Evolutionary conservation across 768 basidiomycete genomes (phyloP).

Genomic region (Phaeolepiota aurea): DNA sequence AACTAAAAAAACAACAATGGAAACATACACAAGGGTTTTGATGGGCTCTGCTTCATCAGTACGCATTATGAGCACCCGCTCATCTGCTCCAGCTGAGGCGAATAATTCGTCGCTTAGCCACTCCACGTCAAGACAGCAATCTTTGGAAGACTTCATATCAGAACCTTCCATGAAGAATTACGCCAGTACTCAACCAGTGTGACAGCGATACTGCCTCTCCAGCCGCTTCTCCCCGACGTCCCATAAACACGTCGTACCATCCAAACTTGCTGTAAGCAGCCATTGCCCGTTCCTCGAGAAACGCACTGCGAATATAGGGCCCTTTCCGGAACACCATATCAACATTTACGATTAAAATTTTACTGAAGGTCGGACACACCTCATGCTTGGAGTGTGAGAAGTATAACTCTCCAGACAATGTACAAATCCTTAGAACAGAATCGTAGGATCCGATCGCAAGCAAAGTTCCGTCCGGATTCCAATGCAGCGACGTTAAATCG

Average conservation of each 20-base stretch:
- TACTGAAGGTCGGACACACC: slow-evolving; percentile 32
- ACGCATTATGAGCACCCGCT: slow-evolving; percentile 50
- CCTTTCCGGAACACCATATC: slow-evolving; percentile 40
- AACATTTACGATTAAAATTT: slow-evolving; percentile 11
- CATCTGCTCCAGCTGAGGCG: slow-evolving; percentile 68
- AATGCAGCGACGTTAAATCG: slow-evolving; percentile 72
- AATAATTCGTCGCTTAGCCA: slow-evolving; percentile 70
- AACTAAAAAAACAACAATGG: slow-evolving; percentile 1
- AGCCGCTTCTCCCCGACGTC: slow-evolving; percentile 56
- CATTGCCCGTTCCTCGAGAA: slow-evolving; percentile 71
- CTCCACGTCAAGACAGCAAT: slow-evolving; percentile 74
- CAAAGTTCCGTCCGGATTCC: slow-evolving; percentile 66
- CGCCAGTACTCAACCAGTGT: slow-evolving; percentile 41
- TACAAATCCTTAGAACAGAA: slow-evolving; percentile 59
- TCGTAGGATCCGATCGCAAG: slow-evolving; percentile 79
- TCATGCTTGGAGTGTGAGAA: slow-evolving; percentile 57
- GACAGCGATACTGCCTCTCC: slow-evolving; percentile 54
- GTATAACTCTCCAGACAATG: slow-evolving; percentile 51
- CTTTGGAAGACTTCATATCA: slow-evolving; percentile 13
- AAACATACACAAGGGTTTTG: slow-evolving; percentile 52
- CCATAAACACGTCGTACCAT: slow-evolving; percentile 75
- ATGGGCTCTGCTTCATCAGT: slow-evolving; percentile 45
- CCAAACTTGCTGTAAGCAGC: slow-evolving; percentile 71
- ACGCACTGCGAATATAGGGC: slow-evolving; percentile 70
- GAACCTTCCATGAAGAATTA: slow-evolving; percentile 4